Conservation (phyloP, 2,329 filamentous ascomycete species). For the Chrysosporium keratinophilum region DNA sequence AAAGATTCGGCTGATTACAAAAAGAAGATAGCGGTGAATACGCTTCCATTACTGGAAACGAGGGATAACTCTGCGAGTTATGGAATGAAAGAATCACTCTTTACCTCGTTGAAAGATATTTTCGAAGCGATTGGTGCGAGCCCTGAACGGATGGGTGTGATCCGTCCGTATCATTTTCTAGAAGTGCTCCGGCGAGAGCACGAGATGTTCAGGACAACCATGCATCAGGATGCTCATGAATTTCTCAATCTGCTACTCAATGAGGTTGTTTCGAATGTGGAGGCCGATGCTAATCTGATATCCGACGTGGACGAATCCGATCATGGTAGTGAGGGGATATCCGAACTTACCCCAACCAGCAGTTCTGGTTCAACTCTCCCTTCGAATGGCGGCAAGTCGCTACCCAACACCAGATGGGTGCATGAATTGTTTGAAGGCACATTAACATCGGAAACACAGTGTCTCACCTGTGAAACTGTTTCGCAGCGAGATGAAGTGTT, state of each 20-base stretch:
- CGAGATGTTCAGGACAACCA: slow-evolving; percentile 91
- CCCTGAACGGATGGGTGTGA: slow-evolving; percentile 70
- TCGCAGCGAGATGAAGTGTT: slow-evolving; percentile 95
- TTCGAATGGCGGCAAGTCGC: slow-evolving; percentile 39
- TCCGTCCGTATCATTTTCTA: slow-evolving; percentile 84
- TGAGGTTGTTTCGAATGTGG: slow-evolving; percentile 87
- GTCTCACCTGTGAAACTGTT: slow-evolving; percentile 87
- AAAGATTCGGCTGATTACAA: slow-evolving; percentile 96
- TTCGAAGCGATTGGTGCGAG: slow-evolving; percentile 82
- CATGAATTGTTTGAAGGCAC: slow-evolving; percentile 95
- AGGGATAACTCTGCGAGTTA: slow-evolving; percentile 71
- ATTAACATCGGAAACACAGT: slow-evolving; percentile 90
- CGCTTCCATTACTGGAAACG: slow-evolving; percentile 77
- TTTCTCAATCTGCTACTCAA: slow-evolving; percentile 94
- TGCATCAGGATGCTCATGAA: slow-evolving; percentile 98
- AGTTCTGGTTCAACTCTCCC: slow-evolving; percentile 29
- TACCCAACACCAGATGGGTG: slow-evolving; percentile 74
- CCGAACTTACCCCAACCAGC: slow-evolving; percentile 43
- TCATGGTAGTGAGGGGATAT: slow-evolving; percentile 34
- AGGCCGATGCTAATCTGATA: slow-evolving; percentile 59
- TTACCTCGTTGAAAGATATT: slow-evolving; percentile 90
- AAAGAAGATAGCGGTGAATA: slow-evolving; percentile 87
- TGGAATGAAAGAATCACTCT: slow-evolving; percentile 89
- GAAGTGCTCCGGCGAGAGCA: slow-evolving; percentile 91
- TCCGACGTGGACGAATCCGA: slow-evolving; percentile 31